phyloP scores from a whole-genome alignment of 345 rosid genomes.

The Mallotus nudiflorus region DNA sequence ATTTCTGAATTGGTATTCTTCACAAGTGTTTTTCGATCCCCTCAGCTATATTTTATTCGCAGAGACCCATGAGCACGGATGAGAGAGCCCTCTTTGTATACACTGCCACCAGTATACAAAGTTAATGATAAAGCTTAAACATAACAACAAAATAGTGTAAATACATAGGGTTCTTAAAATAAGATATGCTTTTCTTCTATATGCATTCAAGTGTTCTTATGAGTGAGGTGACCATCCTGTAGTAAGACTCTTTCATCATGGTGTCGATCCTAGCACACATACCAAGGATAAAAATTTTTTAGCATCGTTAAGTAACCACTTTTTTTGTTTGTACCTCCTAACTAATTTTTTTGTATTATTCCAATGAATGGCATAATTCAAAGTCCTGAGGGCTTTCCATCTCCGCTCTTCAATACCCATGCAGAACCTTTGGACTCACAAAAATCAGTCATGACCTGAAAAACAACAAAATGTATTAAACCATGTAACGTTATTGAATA shows the following conservation, averaged over 20 bases:
- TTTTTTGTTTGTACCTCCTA: not conserved
- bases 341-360: not conserved
- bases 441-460: constrained; percentile 53
- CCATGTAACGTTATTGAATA: not conserved
- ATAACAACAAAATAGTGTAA: not conserved
- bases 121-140: not conserved
- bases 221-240: not conserved
- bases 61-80: not conserved
- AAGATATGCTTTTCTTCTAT: not conserved
- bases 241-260: no score
- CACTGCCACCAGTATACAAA: not conserved
- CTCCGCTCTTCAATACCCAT: constrained; percentile 58
- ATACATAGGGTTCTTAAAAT: not conserved
- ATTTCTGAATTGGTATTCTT: not conserved
- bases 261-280: no score
- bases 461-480: not conserved
- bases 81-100: not conserved
- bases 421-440: constrained; percentile 57
- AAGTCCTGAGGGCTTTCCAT: constrained; percentile 32
- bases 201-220: not conserved
- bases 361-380: not conserved
- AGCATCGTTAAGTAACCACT: no score
- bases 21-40: not conserved
- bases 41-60: not conserved
- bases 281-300: no score